phyloP scores from a whole-genome alignment of 148 eudicot species.

The Vaccinium myrtillus region DNA sequence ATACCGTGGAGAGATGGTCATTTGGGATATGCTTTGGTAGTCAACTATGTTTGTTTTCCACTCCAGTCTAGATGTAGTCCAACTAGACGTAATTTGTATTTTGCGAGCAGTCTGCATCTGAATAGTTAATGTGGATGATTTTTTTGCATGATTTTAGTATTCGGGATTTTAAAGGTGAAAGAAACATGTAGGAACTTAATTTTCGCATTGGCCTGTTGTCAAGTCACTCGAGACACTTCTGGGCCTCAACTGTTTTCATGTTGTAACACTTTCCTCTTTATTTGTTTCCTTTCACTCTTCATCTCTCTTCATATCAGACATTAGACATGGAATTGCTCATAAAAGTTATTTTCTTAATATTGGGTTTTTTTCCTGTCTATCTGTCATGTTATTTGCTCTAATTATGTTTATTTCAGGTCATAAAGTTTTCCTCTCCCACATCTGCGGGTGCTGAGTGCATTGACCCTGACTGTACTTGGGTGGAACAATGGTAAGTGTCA shows the following conservation, averaged over 20 bases:
- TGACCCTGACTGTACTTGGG: slow-evolving; percentile 88
- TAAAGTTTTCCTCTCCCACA: slow-evolving; percentile 71
- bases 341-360: not conserved
- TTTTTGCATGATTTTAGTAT: not conserved
- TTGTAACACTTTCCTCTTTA: not conserved
- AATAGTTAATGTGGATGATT: not conserved
- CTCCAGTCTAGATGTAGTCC: not conserved
- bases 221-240: not conserved
- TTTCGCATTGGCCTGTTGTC: not conserved
- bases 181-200: not conserved
- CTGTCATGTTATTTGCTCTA: not conserved
- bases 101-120: not conserved
- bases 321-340: not conserved
- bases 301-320: not conserved
- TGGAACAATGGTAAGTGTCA: slow-evolving; percentile 80
- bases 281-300: not conserved
- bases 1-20: too few species aligned
- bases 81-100: not conserved
- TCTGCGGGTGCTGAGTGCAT: slow-evolving; percentile 99
- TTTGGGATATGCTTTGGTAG: not conserved
- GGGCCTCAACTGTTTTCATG: not conserved
- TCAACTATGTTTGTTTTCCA: not conserved
- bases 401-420: slow-evolving; percentile 49
- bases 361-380: not conserved
- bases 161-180: not conserved